Conservation (phyloP, 768 basidiomycete genomes). For the Macrolepiota fuliginosa region DNA sequence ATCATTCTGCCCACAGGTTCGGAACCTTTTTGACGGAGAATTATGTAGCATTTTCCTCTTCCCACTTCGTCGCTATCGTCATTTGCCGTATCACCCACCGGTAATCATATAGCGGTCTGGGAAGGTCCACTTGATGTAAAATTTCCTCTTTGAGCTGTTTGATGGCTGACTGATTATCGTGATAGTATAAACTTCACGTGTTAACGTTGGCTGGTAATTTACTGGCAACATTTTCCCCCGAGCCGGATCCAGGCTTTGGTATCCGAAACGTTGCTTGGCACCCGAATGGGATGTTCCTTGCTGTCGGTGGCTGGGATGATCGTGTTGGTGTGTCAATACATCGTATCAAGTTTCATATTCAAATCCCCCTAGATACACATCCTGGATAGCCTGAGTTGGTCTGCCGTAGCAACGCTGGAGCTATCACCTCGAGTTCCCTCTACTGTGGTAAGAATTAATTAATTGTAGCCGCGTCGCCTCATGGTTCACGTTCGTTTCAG, state of each 20-base stretch:
- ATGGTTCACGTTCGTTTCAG: conserved; percentile 33
- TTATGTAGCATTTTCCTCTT: conserved; percentile 73
- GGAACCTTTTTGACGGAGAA: not conserved
- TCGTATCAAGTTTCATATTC: not conserved
- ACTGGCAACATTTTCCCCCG: conserved; percentile 66
- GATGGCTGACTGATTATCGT: conserved; percentile 5
- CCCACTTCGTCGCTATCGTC: conserved; percentile 74
- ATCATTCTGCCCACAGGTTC: not conserved
- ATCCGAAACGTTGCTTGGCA: conserved; percentile 82
- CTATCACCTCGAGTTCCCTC: conserved; percentile 53
- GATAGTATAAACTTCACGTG: conserved; percentile 74
- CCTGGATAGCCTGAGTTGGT: conserved; percentile 77
- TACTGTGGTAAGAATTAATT: conserved; percentile 46
- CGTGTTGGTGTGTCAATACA: conserved; percentile 45
- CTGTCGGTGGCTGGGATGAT: conserved; percentile 87
- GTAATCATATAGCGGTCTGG: conserved; percentile 77
- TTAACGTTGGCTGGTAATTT: conserved; percentile 63
- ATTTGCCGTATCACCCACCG: conserved; percentile 72
- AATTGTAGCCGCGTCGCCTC: not conserved
- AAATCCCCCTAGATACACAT: conserved; percentile 57
- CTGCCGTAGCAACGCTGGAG: conserved; percentile 60
- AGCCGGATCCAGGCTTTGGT: conserved; percentile 80
- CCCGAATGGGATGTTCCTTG: conserved; percentile 79
- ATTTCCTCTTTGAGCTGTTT: conserved; percentile 10
- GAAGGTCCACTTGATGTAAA: conserved; percentile 81